Evolutionary conservation across 192 early-diverging fungal species (phyloP).

Genomic region (Gaertneriomyces sp.): DNA sequence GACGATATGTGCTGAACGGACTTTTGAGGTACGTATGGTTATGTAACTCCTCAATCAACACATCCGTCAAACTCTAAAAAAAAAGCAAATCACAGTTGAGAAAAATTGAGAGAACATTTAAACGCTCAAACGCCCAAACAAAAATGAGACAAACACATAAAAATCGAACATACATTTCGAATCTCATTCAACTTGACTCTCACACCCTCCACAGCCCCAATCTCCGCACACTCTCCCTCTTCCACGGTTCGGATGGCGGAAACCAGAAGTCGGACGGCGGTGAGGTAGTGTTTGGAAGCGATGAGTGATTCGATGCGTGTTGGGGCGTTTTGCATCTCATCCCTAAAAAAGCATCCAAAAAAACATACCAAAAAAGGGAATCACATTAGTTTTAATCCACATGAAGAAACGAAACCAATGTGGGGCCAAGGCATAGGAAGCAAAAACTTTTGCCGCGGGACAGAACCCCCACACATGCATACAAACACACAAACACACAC

Average conservation of each 20-base stretch:
- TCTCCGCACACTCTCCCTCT: conserved; percentile 43
- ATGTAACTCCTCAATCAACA: conserved; percentile 53
- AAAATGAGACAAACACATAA: conserved; percentile 31
- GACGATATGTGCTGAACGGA: conserved; percentile 40
- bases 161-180: conserved; percentile 21
- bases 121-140: too few relatives aligned
- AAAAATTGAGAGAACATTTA: too few relatives aligned
- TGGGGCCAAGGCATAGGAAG: too few relatives aligned
- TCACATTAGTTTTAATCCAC: too few relatives aligned
- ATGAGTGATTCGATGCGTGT: conserved; percentile 48
- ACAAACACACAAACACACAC: conserved; percentile 2
- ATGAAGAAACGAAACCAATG: too few relatives aligned
- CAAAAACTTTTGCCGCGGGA: too few relatives aligned
- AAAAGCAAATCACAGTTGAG: too few relatives aligned
- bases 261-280: conserved; percentile 43
- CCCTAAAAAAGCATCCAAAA: conserved; percentile 33
- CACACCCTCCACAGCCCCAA: conserved; percentile 50
- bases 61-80: conserved; percentile 51
- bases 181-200: conserved; percentile 39
- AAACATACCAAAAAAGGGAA: too few relatives aligned
- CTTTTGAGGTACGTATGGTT: conserved; percentile 59
- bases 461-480: too few relatives aligned
- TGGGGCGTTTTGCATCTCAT: conserved; percentile 47
- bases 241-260: conserved; percentile 32
- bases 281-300: conserved; percentile 47